These are phyloP conservation scores for Suillus subaureus DNA, from an alignment of 768 basidiomycete species.

Conservation along the genomic window DNA sequence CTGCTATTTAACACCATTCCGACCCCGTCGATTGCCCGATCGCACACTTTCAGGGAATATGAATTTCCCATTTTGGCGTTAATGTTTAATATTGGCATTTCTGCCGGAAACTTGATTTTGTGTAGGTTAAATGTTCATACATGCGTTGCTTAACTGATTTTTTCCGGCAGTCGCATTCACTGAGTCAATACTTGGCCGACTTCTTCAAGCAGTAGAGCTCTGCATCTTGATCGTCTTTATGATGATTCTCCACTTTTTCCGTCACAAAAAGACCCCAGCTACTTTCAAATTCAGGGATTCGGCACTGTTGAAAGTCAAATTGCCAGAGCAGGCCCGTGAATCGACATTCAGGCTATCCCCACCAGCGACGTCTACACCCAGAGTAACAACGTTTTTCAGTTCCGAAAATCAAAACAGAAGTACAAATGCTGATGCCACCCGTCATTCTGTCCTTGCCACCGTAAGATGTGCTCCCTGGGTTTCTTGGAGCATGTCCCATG, in stretches of 20 bases:
- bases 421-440: conserved; percentile 17
- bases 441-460: conserved; percentile 22
- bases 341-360: conserved; percentile 27
- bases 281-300: background rate
- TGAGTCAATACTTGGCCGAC: conserved; percentile 69
- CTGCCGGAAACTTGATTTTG: conserved; percentile 53
- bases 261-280: conserved; percentile 22
- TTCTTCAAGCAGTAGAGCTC: conserved; percentile 62
- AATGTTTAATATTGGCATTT: conserved; percentile 52
- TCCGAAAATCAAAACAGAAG: conserved; percentile 10
- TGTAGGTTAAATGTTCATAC: conserved; percentile 47
- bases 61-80: conserved; percentile 53
- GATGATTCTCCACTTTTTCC: conserved; percentile 48
- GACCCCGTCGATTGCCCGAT: conserved; percentile 40
- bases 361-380: conserved; percentile 28
- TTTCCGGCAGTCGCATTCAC: conserved; percentile 59
- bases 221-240: conserved; percentile 64
- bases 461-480: conserved; percentile 42
- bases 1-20: conserved; percentile 55
- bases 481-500: conserved; percentile 29
- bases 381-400: conserved; percentile 22
- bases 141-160: conserved; percentile 15
- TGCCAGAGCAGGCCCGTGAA: conserved; percentile 29
- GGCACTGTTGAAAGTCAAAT: conserved; percentile 13
- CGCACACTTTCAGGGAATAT: conserved; percentile 49